These are phyloP conservation scores for Whalleya microplaca DNA, from an alignment of 2,329 filamentous ascomycete species.

Conservation along the genomic window DNA sequence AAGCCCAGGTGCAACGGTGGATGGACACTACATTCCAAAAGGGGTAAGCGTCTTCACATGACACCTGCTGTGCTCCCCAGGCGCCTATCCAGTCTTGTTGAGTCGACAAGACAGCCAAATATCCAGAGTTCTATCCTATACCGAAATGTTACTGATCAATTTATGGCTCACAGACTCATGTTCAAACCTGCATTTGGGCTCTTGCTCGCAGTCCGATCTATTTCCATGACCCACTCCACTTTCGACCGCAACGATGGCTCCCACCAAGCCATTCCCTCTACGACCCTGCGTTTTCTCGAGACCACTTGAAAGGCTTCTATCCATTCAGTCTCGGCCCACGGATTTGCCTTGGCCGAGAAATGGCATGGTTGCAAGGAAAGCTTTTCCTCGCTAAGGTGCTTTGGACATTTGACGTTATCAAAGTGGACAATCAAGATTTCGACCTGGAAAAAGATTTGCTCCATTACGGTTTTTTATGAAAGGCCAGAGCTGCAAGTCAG, in stretches of 20 bases:
- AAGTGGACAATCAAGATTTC: conserved; percentile 8
- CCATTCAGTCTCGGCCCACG: conserved; percentile 20
- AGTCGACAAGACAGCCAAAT: no score
- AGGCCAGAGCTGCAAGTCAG: conserved; percentile 17
- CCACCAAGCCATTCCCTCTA: conserved; percentile 12
- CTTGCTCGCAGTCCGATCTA: conserved; percentile 4
- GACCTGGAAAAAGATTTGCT: conserved; percentile 22
- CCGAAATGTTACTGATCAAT: no score
- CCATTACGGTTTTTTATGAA: conserved; percentile 13
- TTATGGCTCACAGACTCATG: no score
- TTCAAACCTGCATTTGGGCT: no score
- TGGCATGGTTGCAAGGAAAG: conserved; percentile 25
- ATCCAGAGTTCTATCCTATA: no score
- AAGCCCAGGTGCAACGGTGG: conserved; percentile 28
- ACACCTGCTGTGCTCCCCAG: no score
- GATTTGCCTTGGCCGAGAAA: conserved; percentile 19
- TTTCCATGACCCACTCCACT: conserved; percentile 14
- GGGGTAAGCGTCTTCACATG: conserved; percentile 21
- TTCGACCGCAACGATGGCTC: conserved; percentile 23
- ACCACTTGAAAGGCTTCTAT: conserved; percentile 8
- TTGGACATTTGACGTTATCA: conserved; percentile 26
- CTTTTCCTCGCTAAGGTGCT: conserved; percentile 28
- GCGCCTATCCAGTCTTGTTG: no score
- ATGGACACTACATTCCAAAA: conserved; percentile 28
- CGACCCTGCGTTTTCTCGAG: conserved; percentile 9